Percentiles rank a stretch among this genome's conserved stretches.
Evolutionary conservation across 768 basidiomycete genomes (phyloP).

Genomic region (Naganishia kalamii): DNA sequence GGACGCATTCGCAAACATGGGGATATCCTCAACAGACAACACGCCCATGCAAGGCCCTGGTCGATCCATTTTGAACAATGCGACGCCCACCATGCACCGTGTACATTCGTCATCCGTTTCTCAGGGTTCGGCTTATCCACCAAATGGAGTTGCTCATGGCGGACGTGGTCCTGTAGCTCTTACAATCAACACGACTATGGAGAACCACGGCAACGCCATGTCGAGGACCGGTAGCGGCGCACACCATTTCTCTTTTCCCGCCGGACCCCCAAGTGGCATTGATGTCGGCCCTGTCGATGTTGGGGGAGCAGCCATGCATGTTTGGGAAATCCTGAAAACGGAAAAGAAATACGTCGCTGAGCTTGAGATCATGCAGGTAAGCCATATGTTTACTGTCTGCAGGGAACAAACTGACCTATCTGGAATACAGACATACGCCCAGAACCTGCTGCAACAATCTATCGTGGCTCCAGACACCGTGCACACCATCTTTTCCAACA

Average conservation of each 20-base stretch:
- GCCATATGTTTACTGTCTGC: too few species aligned
- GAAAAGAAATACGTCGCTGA: constrained; percentile 96
- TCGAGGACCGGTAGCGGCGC: constrained; percentile 14
- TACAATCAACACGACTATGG: constrained; percentile 23
- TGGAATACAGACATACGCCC: constrained; percentile 70
- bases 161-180: not conserved
- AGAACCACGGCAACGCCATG: constrained; percentile 19
- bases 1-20: constrained; percentile 1
- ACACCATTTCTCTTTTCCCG: constrained; percentile 44
- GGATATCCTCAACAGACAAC: not conserved
- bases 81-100: not conserved
- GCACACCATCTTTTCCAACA: constrained; percentile 87
- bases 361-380: constrained; percentile 88
- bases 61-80: not conserved
- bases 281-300: constrained; percentile 45
- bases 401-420: too few species aligned
- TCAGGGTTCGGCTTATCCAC: not conserved
- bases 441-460: constrained; percentile 69
- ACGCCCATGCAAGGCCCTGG: not conserved
- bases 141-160: not conserved
- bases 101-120: not conserved
- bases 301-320: constrained; percentile 66
- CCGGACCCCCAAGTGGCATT: constrained; percentile 22
- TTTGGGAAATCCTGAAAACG: constrained; percentile 84
- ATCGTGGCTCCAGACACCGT: constrained; percentile 90